These are phyloP conservation scores for Pyrus communis DNA, from an alignment of 306 rosid species.

Conservation along the genomic window DNA sequence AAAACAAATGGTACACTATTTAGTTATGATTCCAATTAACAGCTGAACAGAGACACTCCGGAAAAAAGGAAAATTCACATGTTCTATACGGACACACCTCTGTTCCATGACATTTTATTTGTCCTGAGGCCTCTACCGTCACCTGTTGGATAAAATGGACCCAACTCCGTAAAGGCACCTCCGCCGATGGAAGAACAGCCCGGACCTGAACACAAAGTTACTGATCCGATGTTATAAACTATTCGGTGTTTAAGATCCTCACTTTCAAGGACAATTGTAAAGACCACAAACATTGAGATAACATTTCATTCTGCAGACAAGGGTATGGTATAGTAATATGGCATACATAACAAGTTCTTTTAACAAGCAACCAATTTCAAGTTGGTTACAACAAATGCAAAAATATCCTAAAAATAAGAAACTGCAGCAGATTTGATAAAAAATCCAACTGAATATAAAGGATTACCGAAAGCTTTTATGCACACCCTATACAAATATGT, in stretches of 20 bases:
- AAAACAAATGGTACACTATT: background rate
- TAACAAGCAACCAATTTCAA: background rate
- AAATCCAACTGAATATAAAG: background rate
- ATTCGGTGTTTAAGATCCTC: background rate
- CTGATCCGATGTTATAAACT: background rate
- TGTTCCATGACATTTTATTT: conserved; percentile 82
- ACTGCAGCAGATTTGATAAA: too few species aligned
- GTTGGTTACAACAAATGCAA: background rate
- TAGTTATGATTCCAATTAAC: background rate
- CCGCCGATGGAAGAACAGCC: background rate
- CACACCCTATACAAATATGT: too few species aligned
- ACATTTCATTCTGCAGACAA: background rate
- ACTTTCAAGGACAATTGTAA: background rate
- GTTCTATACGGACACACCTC: conserved; percentile 27
- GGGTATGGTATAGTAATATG: background rate
- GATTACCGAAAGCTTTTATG: background rate
- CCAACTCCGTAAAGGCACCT: conserved; percentile 50
- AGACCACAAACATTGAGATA: background rate
- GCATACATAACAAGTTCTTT: background rate
- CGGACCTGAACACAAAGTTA: background rate
- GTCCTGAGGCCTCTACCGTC: conserved; percentile 62
- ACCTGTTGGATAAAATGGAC: conserved; percentile 78
- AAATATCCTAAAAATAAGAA: too few species aligned
- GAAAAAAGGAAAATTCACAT: background rate
- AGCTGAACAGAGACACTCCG: too few species aligned